Evolutionary conservation across 257 asterid species (phyloP).

Genomic region (Lithospermum erythrorhizon): DNA sequence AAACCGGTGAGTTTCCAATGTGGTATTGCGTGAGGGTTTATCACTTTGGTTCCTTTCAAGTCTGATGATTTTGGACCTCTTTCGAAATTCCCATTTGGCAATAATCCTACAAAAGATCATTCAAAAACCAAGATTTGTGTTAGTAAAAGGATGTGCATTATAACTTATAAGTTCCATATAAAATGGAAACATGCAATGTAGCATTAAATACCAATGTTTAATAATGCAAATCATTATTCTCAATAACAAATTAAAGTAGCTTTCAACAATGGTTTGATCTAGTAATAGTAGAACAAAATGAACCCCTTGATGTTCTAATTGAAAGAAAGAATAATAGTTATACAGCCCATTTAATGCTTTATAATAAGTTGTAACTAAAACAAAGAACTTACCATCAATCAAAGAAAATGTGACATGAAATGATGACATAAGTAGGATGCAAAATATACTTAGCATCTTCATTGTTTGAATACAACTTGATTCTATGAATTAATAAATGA

Average conservation of each 20-base stretch:
- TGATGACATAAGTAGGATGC: conserved; percentile 6
- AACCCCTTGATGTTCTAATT: no score
- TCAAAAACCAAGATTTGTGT: not conserved
- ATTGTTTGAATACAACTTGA: not conserved
- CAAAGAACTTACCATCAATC: conserved; percentile 10
- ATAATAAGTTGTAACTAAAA: not conserved
- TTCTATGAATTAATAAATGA: not conserved
- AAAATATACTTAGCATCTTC: not conserved
- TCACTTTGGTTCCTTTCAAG: conserved; percentile 11
- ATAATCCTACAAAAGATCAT: conserved; percentile 9
- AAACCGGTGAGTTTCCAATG: conserved; percentile 20
- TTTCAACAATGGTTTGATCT: no score
- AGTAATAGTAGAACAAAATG: no score
- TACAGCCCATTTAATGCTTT: no score
- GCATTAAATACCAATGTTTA: no score
- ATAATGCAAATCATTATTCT: no score
- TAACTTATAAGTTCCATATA: no score
- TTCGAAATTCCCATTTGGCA: conserved; percentile 20
- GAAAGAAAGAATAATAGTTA: no score
- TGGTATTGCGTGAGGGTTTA: conserved; percentile 14
- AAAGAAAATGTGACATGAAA: conserved; percentile 12
- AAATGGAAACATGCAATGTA: no score
- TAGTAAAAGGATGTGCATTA: no score
- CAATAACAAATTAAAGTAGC: no score
- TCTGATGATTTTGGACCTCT: conserved; percentile 19